These are phyloP conservation scores for Grigorovia jiainica DNA, from an alignment of 805 yeast species.

Conservation along the genomic window DNA sequence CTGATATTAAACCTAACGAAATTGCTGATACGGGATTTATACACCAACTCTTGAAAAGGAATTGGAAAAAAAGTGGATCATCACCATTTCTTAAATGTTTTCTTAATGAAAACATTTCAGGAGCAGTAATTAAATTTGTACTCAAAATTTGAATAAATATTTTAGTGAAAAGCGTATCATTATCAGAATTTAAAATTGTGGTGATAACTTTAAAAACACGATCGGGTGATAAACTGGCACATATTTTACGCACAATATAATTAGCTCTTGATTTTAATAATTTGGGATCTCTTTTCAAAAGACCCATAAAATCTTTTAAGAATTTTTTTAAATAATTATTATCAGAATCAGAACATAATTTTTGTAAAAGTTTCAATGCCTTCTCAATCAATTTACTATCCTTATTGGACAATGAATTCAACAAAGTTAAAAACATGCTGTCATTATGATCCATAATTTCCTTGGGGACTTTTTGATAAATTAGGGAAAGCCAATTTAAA, in stretches of 20 bases:
- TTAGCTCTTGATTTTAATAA: constrained; percentile 67
- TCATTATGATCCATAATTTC: constrained; percentile 47
- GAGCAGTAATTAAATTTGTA: constrained; percentile 76
- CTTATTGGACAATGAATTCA: constrained; percentile 60
- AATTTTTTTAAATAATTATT: constrained; percentile 70
- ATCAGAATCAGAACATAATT: constrained; percentile 33
- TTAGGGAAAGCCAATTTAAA: constrained; percentile 79
- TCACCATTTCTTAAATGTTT: constrained; percentile 58
- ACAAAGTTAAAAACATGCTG: constrained; percentile 63
- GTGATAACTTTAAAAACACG: constrained; percentile 75
- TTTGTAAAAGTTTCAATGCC: constrained; percentile 22
- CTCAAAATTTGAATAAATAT: constrained; percentile 80
- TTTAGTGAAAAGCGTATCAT: constrained; percentile 60
- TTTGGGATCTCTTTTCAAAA: constrained; percentile 62
- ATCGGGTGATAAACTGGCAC: constrained; percentile 73
- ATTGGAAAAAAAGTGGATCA: constrained; percentile 62
- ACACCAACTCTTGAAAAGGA: constrained; percentile 84
- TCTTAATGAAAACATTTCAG: constrained; percentile 65
- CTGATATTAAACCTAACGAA: constrained; percentile 75
- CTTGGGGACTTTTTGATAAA: constrained; percentile 61
- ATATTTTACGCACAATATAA: constrained; percentile 72
- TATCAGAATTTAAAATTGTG: constrained; percentile 52
- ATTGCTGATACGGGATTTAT: constrained; percentile 82
- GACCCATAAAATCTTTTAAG: constrained; percentile 55
- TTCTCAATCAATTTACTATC: constrained; percentile 24